These are phyloP conservation scores for Paracorniculantispora psalliotae DNA, from an alignment of 2,329 filamentous ascomycete genomes.

Conservation along the genomic window DNA sequence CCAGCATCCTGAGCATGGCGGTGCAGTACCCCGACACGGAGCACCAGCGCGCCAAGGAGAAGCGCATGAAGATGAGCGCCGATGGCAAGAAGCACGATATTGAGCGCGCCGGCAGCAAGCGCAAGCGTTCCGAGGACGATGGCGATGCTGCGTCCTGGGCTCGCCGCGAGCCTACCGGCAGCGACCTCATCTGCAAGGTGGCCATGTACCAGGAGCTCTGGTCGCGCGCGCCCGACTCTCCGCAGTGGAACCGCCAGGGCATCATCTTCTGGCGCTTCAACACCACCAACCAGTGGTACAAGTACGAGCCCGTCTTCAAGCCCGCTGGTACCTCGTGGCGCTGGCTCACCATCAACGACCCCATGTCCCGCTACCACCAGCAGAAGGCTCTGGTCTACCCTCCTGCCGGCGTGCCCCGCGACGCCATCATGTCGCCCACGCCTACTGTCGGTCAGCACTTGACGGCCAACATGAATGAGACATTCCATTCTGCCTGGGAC, in stretches of 20 bases:
- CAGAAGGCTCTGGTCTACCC: constrained; percentile 39
- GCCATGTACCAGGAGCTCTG: constrained; percentile 65
- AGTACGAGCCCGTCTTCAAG: constrained; percentile 44
- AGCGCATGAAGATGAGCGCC: constrained; percentile 28
- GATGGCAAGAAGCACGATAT: constrained; percentile 28
- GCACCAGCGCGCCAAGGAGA: constrained; percentile 34
- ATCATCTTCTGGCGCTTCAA: constrained; percentile 61
- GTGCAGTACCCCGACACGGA: constrained; percentile 46
- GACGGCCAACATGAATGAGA: constrained; percentile 53
- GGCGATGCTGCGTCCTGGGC: constrained; percentile 36
- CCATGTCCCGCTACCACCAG: constrained; percentile 54
- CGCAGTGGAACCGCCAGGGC: constrained; percentile 51
- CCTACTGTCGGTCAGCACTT: constrained; percentile 47
- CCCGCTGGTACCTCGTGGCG: constrained; percentile 55
- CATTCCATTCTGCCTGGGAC: constrained; percentile 47
- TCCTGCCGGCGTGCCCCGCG: constrained; percentile 28
- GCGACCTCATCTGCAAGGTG: constrained; percentile 55
- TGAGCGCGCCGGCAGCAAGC: constrained; percentile 32
- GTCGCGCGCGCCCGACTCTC: constrained; percentile 45
- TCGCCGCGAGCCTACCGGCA: constrained; percentile 40
- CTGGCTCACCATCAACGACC: constrained; percentile 57
- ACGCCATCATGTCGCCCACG: constrained; percentile 50
- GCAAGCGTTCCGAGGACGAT: constrained; percentile 37
- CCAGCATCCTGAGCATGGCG: constrained; percentile 52
- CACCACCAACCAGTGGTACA: constrained; percentile 47